Percentiles rank a stretch among this genome's conserved stretches.
Conservation (phyloP, 1,139 yeast species). For the Zhuliangozyma blackwelliae region DNA sequence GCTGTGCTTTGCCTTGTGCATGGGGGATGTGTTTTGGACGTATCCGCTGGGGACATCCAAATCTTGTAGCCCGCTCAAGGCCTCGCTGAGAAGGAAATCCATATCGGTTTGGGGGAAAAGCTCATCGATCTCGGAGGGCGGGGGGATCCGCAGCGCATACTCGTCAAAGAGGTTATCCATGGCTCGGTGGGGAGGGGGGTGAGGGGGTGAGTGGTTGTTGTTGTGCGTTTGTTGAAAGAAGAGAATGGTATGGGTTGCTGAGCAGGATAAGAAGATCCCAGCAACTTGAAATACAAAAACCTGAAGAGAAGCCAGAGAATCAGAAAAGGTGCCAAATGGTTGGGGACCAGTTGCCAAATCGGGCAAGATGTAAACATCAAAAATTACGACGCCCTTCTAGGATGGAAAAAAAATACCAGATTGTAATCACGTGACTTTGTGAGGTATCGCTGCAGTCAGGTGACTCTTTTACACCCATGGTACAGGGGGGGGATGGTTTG, state of each 20-base stretch:
- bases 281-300: neutral
- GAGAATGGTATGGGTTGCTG: neutral
- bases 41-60: conserved; percentile 50
- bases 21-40: conserved; percentile 10
- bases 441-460: neutral
- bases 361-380: conserved; percentile 18
- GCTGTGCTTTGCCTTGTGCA: conserved; percentile 21
- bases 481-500: no score
- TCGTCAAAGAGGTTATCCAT: conserved; percentile 36
- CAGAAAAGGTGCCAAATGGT: neutral
- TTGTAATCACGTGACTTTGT: no score
- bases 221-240: no score
- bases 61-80: conserved; percentile 44
- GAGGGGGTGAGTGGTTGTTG: neutral
- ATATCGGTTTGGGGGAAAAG: conserved; percentile 34
- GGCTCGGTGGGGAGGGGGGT: neutral
- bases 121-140: conserved; percentile 42
- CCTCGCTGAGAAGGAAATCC: conserved; percentile 41
- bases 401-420: neutral
- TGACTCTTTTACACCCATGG: no score
- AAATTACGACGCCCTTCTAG: conserved; percentile 2
- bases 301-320: neutral
- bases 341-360: conserved; percentile 13
- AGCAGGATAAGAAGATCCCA: neutral
- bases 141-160: conserved; percentile 21